phyloP scores from a whole-genome alignment of 495 filamentous ascomycete genomes.

The Filosporella fistucella region DNA sequence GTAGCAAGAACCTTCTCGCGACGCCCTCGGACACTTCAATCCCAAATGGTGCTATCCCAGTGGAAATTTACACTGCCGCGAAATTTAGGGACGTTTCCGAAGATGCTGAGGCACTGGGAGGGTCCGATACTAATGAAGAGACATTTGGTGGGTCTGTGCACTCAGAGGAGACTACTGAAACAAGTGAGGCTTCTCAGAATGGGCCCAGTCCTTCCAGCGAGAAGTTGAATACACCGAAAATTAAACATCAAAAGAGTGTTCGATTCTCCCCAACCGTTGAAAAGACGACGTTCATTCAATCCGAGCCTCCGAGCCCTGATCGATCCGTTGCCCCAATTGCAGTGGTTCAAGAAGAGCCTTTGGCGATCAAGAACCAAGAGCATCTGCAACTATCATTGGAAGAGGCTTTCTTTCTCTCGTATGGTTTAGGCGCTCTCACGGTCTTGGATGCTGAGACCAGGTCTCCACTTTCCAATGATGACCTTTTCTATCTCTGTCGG shows the following conservation, averaged over 20 bases:
- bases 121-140: slow-evolving; percentile 14
- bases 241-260: slow-evolving; percentile 47
- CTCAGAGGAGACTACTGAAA: slow-evolving; percentile 14
- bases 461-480: slow-evolving; percentile 38
- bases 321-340: slow-evolving; percentile 1
- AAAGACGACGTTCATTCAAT: slow-evolving; percentile 46
- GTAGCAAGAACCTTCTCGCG: too few relatives aligned
- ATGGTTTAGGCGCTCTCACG: slow-evolving; percentile 71
- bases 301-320: slow-evolving; percentile 39
- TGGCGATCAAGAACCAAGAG: slow-evolving; percentile 65
- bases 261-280: slow-evolving; percentile 59
- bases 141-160: slow-evolving; percentile 6
- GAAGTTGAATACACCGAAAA: slow-evolving; percentile 8
- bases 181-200: slow-evolving; percentile 7
- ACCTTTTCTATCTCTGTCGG: slow-evolving; percentile 63
- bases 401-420: slow-evolving; percentile 89
- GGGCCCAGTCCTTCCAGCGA: slow-evolving; percentile 9
- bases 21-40: too few relatives aligned
- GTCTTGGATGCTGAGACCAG: slow-evolving; percentile 55
- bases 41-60: too few relatives aligned
- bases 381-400: slow-evolving; percentile 86
- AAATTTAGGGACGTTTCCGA: too few relatives aligned
- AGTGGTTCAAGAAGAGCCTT: slow-evolving; percentile 11
- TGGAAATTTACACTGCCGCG: too few relatives aligned
- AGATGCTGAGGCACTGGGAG: slow-evolving; percentile 12